Base-by-base conservation (phyloP, 495 filamentous ascomycete genomes). In the Lasiosphaeria hispida region DNA sequence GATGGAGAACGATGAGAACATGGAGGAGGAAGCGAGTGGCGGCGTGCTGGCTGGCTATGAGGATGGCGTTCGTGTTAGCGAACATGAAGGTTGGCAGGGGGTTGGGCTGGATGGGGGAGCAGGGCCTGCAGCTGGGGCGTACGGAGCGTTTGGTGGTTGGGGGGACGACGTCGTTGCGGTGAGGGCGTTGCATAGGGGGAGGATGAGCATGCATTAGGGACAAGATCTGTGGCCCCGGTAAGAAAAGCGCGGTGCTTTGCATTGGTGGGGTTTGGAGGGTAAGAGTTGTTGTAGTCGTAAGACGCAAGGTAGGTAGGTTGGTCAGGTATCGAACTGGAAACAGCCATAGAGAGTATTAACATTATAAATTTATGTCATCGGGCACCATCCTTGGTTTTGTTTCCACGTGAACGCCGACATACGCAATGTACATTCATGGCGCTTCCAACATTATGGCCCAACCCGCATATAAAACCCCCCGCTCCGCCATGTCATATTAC, bases 201-300 rank as follows among this genome's bases (percentile, higher is more conserved):
- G 62, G 38, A 37, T 57, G 58, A 64, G 62, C 39, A 35, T 58
- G 48, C 33, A 10, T 48, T 61, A 50, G 56, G 34, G 30, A n/a
- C 9, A 42, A 30, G 23, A 30, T 30, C n/a, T n/a, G 8, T 23
- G n/a, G 11, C n/a, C n/a, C n/a, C n/a, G 53, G 10, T 40, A 3
- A 13, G 23, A 17, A 30, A 45, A 17, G 6, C 41, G 41, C 19
- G n/a, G 17, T 15, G 3, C 40, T 42, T 42, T 44, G n/a, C n/a
- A n/a, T n/a, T 7, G 43, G 43, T 45, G 39, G 39, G 4, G 43
- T 17, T 4, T 2, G 43, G 10, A n/a, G 43, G 43, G 41, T 18
- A 23, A 30, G 9, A 13, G 18, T 11, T 11, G 43, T 45, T 15
- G n/a, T 23, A 45, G 43, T 45, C 30, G n/a, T 14, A 23, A 19